A percentile compares a stretch with the other conserved stretches of the same genome.
Evolutionary conservation across 345 rosid genomes (phyloP).

Genomic region (Dovyalis caffra): DNA sequence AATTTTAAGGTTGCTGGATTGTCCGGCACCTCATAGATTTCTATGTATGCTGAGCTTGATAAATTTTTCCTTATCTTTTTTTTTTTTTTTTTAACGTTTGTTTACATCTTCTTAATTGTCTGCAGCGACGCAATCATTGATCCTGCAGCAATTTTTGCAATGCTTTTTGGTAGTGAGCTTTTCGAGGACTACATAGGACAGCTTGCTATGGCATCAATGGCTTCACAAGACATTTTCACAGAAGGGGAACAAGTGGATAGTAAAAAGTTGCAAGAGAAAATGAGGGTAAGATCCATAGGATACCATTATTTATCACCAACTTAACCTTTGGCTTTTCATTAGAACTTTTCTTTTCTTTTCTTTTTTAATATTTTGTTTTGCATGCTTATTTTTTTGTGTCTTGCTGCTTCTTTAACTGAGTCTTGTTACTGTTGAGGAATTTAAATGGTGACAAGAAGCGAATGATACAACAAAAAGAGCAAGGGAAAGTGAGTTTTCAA

Average conservation of each 20-base stretch:
- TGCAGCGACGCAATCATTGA: conserved; percentile 89
- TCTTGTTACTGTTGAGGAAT: background rate
- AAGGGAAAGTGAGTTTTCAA: background rate
- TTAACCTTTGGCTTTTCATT: background rate
- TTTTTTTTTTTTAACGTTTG: conserved; percentile 13
- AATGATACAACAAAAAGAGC: background rate
- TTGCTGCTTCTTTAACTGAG: background rate
- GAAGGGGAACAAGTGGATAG: conserved; percentile 87
- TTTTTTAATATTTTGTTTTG: background rate
- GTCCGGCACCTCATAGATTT: background rate
- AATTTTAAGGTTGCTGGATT: conserved; percentile 17
- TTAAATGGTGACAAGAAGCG: background rate
- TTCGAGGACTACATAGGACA: conserved; percentile 93
- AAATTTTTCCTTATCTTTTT: conserved; percentile 6
- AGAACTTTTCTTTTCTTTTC: background rate
- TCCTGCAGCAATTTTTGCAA: conserved; percentile 93
- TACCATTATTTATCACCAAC: conserved; percentile 1
- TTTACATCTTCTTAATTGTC: conserved; percentile 14
- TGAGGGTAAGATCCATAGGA: conserved; percentile 53
- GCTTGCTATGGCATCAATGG: conserved; percentile 99
- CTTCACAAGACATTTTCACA: conserved; percentile 81
- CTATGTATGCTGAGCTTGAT: conserved; percentile 1
- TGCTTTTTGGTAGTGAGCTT: conserved; percentile 99
- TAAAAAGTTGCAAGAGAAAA: conserved; percentile 83
- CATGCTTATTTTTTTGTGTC: background rate